Evolutionary conservation across 2,329 filamentous ascomycete species (phyloP).

Genomic region (Penicillium sp.): DNA sequence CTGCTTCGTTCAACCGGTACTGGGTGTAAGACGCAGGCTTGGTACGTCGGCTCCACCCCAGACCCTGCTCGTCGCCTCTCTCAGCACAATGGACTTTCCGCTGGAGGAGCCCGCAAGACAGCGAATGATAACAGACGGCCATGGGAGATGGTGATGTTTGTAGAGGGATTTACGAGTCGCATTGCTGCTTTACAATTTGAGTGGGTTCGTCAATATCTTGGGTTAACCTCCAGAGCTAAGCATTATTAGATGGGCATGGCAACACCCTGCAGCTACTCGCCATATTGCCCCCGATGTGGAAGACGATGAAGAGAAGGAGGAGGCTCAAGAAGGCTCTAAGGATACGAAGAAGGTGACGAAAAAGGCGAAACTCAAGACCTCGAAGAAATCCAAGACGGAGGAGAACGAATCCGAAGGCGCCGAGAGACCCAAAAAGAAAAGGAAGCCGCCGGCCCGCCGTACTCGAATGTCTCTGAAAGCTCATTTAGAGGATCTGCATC

Average conservation of each 20-base stretch:
- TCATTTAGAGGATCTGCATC: slow-evolving; percentile 78
- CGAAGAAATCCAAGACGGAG: slow-evolving; percentile 36
- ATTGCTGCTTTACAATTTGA: slow-evolving; percentile 85
- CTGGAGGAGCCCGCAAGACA: slow-evolving; percentile 82
- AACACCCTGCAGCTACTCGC: slow-evolving; percentile 78
- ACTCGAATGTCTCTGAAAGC: slow-evolving; percentile 67
- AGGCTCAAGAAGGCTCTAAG: neutral
- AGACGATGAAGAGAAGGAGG: slow-evolving; percentile 37
- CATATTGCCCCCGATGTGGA: slow-evolving; percentile 70
- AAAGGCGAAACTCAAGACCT: neutral
- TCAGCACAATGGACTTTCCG: slow-evolving; percentile 87
- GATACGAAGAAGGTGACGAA: neutral
- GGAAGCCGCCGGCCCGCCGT: slow-evolving; percentile 67
- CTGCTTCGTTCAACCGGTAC: slow-evolving; percentile 75
- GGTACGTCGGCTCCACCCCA: slow-evolving; percentile 93
- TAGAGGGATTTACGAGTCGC: slow-evolving; percentile 86
- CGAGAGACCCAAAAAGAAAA: slow-evolving; percentile 4
- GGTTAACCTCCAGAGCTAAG: neutral
- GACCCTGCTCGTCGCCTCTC: slow-evolving; percentile 81
- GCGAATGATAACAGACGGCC: slow-evolving; percentile 72
- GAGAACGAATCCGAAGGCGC: neutral
- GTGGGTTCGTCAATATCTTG: neutral
- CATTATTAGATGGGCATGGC: slow-evolving; percentile 79
- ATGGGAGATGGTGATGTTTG: slow-evolving; percentile 88
- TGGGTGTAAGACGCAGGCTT: slow-evolving; percentile 63